Conservation (phyloP, 2,329 filamentous ascomycete genomes). For the Paecilomyces variotii region DNA sequence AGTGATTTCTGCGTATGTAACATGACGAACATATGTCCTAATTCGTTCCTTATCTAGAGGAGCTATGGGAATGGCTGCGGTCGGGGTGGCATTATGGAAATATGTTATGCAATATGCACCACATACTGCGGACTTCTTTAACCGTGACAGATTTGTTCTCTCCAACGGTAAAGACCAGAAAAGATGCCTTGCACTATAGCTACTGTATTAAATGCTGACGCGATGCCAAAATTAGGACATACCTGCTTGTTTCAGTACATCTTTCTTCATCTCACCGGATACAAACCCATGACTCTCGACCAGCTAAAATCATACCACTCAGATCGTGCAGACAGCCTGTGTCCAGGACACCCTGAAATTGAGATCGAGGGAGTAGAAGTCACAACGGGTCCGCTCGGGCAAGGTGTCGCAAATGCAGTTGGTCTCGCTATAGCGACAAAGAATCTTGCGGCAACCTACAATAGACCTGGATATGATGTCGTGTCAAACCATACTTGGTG, state of each 20-base stretch:
- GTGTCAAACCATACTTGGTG: conserved; percentile 46
- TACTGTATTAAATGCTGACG: background rate
- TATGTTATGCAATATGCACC: conserved; percentile 56
- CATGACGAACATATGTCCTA: background rate
- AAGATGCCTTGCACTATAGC: background rate
- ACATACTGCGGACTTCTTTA: conserved; percentile 49
- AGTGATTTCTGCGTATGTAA: background rate
- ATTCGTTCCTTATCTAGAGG: conserved; percentile 24
- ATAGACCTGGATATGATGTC: conserved; percentile 40
- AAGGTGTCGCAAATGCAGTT: conserved; percentile 52
- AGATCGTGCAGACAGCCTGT: conserved; percentile 41
- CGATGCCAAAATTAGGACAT: conserved; percentile 31
- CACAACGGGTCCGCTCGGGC: conserved; percentile 50
- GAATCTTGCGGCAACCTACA: conserved; percentile 46
- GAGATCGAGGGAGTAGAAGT: conserved; percentile 50
- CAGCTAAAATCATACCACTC: conserved; percentile 51
- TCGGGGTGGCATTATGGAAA: conserved; percentile 55
- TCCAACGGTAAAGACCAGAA: conserved; percentile 41
- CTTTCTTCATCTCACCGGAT: conserved; percentile 47
- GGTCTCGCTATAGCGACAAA: conserved; percentile 51
- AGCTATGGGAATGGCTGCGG: conserved; percentile 48
- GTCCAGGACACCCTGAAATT: conserved; percentile 44
- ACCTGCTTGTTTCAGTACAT: conserved; percentile 49
- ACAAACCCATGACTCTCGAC: conserved; percentile 48
- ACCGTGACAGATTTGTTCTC: conserved; percentile 55